These are phyloP conservation scores for Colletotrichum destructivum DNA, from an alignment of 2,329 filamentous ascomycete species.

Conservation along the genomic window DNA sequence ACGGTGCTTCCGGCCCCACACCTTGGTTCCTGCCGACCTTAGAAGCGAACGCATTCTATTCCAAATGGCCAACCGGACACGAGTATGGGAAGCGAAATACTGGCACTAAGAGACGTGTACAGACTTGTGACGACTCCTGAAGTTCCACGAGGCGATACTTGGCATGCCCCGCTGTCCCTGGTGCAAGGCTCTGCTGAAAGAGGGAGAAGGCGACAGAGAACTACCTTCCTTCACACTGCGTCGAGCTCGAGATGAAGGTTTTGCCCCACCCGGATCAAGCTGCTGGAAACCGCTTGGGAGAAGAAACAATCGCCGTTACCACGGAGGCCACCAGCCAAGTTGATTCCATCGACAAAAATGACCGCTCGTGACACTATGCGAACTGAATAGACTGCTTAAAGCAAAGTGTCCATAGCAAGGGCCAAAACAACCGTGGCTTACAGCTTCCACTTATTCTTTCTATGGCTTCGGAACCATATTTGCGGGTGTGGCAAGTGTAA, in stretches of 20 bases:
- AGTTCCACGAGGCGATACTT: background rate
- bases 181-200: background rate
- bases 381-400: background rate
- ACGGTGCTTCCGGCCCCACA: slow-evolving; percentile 1
- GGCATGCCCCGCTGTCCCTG: background rate
- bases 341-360: background rate
- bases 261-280: background rate
- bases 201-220: background rate
- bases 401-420: background rate
- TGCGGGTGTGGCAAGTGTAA: background rate
- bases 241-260: background rate
- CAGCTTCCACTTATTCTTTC: background rate
- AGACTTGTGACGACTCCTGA: background rate
- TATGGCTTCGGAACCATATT: background rate
- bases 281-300: background rate
- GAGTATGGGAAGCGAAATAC: background rate
- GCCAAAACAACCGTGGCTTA: background rate
- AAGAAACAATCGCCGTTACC: background rate
- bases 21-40: background rate
- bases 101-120: background rate
- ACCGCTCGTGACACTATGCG: background rate
- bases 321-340: background rate
- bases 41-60: background rate
- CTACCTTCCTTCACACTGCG: background rate
- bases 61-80: background rate